Evolutionary conservation across 441 rosid species (phyloP), one percentile per base, ranked within the genome.

Genomic region (Erodium trifolium): DNA sequence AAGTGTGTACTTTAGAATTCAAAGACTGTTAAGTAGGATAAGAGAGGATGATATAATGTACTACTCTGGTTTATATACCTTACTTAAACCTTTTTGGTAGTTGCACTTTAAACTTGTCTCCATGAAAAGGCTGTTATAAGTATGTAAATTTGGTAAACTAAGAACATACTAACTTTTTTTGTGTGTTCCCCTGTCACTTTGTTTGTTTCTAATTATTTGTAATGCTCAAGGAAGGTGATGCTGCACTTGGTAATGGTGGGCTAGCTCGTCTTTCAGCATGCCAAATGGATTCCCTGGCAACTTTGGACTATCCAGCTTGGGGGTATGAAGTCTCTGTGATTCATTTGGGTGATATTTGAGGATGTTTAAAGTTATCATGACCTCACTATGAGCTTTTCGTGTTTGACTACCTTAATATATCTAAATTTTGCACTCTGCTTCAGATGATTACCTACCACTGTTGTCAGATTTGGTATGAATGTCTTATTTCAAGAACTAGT

Each of bases 181-280:
- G 6, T 27, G 65, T 27, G 13, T 29, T 63, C 66, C 29, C 34
- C 34, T 64, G 41, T 10, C 65, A 62, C 27, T 63, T 12, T 18
- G 31, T 63, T 62, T 63, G 47, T 65, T 17, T 65, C 47, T 65
- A 14, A 65, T 65, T 65, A 63, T 14, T 34, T 34, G 4, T 14
- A 65, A 63, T 68, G 67, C 18, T 37, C 60, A 63, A 73, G 76
- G 76, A 73, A 63, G 68, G 72, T 68, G 76, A 73, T 73, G 76
- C 76, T 63, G 76, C 76, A 19, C 76, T 73, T 73, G 76, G 76
- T 47, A 73, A 73, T 63, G 76, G 76, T n/a, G 76, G 76, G 9
- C 76, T 73, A 5, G 76, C 68, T 63, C 67, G 76, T 37, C 68
- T 73, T 3, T 51, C 76, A 19, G 71, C 76, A 53, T 73, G 76